phyloP scores from a whole-genome alignment of 1,284 basidiomycete species.

The Rhodotorula sp. region DNA sequence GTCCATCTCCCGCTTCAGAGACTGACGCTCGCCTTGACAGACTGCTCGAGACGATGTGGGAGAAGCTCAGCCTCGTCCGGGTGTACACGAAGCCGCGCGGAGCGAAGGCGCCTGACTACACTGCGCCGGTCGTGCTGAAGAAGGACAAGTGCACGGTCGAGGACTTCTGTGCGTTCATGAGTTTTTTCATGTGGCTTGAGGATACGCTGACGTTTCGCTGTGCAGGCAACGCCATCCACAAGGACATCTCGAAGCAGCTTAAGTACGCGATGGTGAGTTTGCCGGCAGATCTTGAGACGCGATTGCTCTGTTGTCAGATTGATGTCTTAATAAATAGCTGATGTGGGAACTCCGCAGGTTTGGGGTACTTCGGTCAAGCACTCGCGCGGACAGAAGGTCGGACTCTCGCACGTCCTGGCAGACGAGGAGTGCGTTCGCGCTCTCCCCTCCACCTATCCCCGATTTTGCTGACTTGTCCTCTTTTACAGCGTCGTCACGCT shows the following conservation, averaged over 20 bases:
- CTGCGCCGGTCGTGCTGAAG: constrained; percentile 62
- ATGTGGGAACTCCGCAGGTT: constrained; percentile 51
- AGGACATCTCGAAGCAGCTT: constrained; percentile 89
- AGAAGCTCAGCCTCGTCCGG: constrained; percentile 79
- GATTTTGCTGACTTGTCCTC: neutral
- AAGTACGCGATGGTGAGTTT: constrained; percentile 64
- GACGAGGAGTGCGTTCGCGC: constrained; percentile 24
- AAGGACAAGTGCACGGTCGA: constrained; percentile 64
- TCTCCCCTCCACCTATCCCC: neutral
- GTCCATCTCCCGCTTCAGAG: neutral
- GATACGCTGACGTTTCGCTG: constrained; percentile 38
- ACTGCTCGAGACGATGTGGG: constrained; percentile 66
- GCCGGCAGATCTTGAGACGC: neutral
- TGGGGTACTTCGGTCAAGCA: constrained; percentile 97
- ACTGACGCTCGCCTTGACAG: neutral
- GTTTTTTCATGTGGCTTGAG: neutral
- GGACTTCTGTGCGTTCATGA: constrained; percentile 72
- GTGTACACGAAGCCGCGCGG: constrained; percentile 90
- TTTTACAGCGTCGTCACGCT: constrained; percentile 21
- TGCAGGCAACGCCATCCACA: constrained; percentile 58
- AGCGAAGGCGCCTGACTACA: constrained; percentile 77
- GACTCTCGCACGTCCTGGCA: constrained; percentile 59
- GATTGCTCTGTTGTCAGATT: neutral
- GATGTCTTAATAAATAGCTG: neutral
- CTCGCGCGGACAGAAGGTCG: constrained; percentile 92